Evolutionary conservation across 768 basidiomycete species (phyloP), one percentile per base, ranked within the genome.

Genomic region (Hygrophoropsis aurantiaca): DNA sequence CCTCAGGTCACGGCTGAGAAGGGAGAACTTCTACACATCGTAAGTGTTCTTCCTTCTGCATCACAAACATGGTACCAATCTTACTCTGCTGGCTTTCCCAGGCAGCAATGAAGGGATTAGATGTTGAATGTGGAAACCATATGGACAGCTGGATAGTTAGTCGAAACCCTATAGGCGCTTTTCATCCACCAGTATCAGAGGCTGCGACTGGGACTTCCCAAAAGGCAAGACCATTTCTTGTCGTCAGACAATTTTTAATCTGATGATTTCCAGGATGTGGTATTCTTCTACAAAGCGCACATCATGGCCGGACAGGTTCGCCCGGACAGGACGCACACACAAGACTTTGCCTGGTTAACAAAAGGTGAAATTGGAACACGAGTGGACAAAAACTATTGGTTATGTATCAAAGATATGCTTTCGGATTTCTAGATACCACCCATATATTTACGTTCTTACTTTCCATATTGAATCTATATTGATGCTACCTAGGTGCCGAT

Each of bases 121-220:
- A 72, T 40, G 77, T 80, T 3, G 79, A 87, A 60, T 90, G 87
- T 52, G 94, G 94, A 9, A 71, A 76, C 35, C 70, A 82, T 42
- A 91, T 98, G 87, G 94, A 98, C 59, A 84, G 84, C 11, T 98
- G 95, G 94, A 73, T 94, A 51, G 91, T 95, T n/a, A 82, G 90
- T 42, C 81, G 85, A 44, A 88, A 87, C 46, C 95, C 95, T 3
- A 81, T 95, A 54, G 93, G 92, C 4, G 76, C 90, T 44, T 79
- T 82, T 65, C 79, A 84, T 60, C 79, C 79, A 51, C 61, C 72
- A 24, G 58, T 61, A 50, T 60, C 58, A 19, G 50, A 63, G 32
- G 56, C 66, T n/a, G 52, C 53, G 30, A 51, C 54, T 30, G 54
- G 59, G 50, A 60, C 58, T 34, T 47, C 60, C 11, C 58, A 69